Evolutionary conservation across 129 eudicot genomes (phyloP).

Genomic region (Flaveria robusta): DNA sequence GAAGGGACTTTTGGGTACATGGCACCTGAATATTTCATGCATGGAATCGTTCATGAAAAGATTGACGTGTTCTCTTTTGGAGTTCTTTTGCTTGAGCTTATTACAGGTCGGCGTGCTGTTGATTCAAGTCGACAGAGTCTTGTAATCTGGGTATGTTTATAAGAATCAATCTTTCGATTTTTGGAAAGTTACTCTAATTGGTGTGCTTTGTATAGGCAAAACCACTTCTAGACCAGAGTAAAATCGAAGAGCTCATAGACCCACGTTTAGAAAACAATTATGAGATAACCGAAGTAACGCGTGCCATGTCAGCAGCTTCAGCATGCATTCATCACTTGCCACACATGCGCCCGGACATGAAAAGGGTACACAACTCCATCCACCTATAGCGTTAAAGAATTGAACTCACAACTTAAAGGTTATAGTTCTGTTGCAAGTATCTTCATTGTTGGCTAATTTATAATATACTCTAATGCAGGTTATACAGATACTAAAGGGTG

Average conservation of each 20-base stretch:
- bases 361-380: constrained; percentile 41
- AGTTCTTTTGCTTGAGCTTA: constrained; percentile 85
- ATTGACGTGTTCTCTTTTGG: constrained; percentile 95
- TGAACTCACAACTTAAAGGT: neutral
- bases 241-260: constrained; percentile 61
- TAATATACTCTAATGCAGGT: constrained; percentile 45
- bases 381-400: neutral
- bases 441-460: neutral
- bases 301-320: constrained; percentile 70
- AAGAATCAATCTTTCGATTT: neutral
- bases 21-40: constrained; percentile 99
- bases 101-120: constrained; percentile 94
- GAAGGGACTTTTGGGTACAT: constrained; percentile 99
- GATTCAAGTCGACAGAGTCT: constrained; percentile 89
- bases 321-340: constrained; percentile 76
- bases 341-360: constrained; percentile 75
- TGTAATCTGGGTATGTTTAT: constrained; percentile 76
- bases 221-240: constrained; percentile 65
- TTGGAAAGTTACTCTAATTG: neutral
- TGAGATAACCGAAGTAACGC: constrained; percentile 55
- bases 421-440: neutral
- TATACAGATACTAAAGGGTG: constrained; percentile 63
- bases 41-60: constrained; percentile 90
- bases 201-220: constrained; percentile 57
- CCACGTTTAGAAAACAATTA: constrained; percentile 62